Percentiles rank a stretch among this genome's conserved stretches.
Conservation (phyloP, 1,284 basidiomycete genomes). For the Boletus sp. region DNA sequence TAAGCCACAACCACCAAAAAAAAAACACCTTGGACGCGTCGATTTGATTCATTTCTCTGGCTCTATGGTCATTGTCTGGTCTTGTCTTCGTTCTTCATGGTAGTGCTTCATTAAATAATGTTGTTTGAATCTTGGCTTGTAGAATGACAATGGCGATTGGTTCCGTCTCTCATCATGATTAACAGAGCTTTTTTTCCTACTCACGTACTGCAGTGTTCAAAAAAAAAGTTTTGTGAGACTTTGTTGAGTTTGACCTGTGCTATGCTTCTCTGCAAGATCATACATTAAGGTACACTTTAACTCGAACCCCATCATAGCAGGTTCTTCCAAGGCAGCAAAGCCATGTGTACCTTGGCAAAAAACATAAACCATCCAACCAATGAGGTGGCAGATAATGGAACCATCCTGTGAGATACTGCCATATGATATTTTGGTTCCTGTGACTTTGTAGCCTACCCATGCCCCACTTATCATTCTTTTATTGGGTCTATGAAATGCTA, state of each 20-base stretch:
- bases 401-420: no score
- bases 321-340: conserved; percentile 21
- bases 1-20: conserved; percentile 26
- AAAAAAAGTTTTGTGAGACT: conserved; percentile 8
- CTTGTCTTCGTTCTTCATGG: neutral
- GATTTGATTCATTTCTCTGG: no score
- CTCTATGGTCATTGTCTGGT: no score
- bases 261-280: neutral
- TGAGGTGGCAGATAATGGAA: no score
- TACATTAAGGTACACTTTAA: neutral
- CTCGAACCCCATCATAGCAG: conserved; percentile 1
- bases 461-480: no score
- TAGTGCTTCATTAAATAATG: conserved; percentile 9
- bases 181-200: conserved; percentile 12
- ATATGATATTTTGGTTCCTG: no score
- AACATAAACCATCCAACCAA: no score
- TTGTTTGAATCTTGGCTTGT: conserved; percentile 16
- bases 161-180: conserved; percentile 6
- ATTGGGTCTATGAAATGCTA: no score
- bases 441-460: no score
- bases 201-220: conserved; percentile 7
- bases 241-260: conserved; percentile 12
- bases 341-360: no score
- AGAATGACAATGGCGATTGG: neutral
- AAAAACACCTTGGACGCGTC: neutral